Base-by-base conservation (phyloP, 441 rosid species). In the Geranium incanum region DNA sequence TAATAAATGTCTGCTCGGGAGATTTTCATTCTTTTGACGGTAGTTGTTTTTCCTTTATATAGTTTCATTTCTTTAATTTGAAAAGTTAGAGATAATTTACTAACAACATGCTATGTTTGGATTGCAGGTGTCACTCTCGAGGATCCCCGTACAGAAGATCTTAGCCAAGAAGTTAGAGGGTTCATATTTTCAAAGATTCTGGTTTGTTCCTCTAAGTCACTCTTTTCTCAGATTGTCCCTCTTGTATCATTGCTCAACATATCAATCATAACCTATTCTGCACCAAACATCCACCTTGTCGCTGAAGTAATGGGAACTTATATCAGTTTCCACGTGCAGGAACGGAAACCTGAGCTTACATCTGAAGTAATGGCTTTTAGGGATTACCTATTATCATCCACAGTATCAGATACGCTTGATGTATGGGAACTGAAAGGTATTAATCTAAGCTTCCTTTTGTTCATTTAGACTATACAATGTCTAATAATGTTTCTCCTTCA, bases 401-500 rank as follows among this genome's bases (percentile, higher is more conserved):
- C 99, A 0, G 72, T 91, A 74, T 93, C 99, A 6, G 99, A 96
- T 81, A 91, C 94, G 3, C 96, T 91, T 55, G 98, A 96, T 82
- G 96, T 93, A 77, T 96, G 97, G 99, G 99, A 96, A 80, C 89
- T 95, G 75, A 93, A 91, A 74, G 99, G 99, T 96, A 84, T 39
- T 19, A 52, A 63, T 65, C 60, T 70, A 19, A 38, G 68, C 55
- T 74, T 63, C 12, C 9, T 69, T 6, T 16, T 71, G 57, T 41
- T 69, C 66, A 68, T 66, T 62, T 33, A 12, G 41, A 38, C 36
- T 13, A 48, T 52, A 67, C 52, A 5, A 66, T 73, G 68, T 74
- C 78, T 79, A 72, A 82, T n/a, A 72, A 50, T 68, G 16, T 75
- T 57, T 55, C 68, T 78, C 67, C 23, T 48, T 79, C 94, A 95